A percentile compares a stretch with the other conserved stretches of the same genome.
These are phyloP conservation scores for Trichoderma sp. DNA, from an alignment of 2,329 filamentous ascomycete genomes.

Conservation along the genomic window DNA sequence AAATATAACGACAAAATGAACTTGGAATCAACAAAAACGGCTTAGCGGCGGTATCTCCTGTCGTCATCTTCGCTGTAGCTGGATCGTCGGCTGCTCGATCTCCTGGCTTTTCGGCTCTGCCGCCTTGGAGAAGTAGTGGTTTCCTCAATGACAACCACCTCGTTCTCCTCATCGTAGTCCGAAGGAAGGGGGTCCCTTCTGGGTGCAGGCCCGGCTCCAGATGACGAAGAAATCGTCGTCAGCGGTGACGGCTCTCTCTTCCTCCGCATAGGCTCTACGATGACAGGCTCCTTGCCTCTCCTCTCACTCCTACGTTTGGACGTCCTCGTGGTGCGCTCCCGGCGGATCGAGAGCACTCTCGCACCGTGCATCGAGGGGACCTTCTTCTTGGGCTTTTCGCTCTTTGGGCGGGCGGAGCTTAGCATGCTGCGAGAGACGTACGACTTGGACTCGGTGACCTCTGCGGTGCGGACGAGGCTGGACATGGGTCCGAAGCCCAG, in stretches of 20 bases:
- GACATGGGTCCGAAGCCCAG: constrained; percentile 42
- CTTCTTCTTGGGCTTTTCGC: constrained; percentile 15
- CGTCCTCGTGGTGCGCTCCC: constrained; percentile 28
- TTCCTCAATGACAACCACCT: constrained; percentile 40
- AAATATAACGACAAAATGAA: background rate
- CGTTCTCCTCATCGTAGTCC: constrained; percentile 36
- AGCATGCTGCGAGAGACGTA: constrained; percentile 22
- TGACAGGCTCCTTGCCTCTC: constrained; percentile 10
- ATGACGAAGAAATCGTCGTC: constrained; percentile 20
- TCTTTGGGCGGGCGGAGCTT: constrained; percentile 18
- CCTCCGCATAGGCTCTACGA: constrained; percentile 23
- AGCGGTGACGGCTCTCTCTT: constrained; percentile 27
- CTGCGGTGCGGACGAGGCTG: constrained; percentile 19
- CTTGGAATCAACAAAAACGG: background rate
- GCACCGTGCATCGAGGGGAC: constrained; percentile 8
- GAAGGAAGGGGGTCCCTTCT: constrained; percentile 22
- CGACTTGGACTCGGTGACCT: background rate
- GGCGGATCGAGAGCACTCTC: constrained; percentile 13
- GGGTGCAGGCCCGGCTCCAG: background rate
- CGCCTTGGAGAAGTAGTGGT: constrained; percentile 27
- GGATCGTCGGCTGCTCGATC: constrained; percentile 25
- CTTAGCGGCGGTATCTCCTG: constrained; percentile 4
- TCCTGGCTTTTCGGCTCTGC: constrained; percentile 25
- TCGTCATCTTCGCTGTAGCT: constrained; percentile 19
- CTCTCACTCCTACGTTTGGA: constrained; percentile 26